Base-by-base conservation (phyloP, 2,329 filamentous ascomycete species). In the Gnomoniopsis smithogilvyi region DNA sequence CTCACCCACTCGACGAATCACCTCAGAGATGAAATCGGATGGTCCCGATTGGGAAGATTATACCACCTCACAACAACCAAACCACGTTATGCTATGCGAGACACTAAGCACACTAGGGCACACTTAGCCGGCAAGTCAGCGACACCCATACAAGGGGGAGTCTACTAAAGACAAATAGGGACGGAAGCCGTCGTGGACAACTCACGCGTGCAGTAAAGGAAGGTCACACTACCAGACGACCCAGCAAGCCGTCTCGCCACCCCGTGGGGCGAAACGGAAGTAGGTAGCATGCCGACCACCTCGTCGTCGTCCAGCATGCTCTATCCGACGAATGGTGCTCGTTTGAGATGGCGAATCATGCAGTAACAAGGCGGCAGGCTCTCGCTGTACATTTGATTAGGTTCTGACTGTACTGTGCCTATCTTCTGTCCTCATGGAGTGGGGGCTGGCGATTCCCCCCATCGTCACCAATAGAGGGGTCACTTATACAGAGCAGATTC, bases 171-270 rank as follows among this genome's bases (percentile, higher is more conserved):
- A 48, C 59, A 58, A 61, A 61, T 61, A 54, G 59, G 59, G 56
- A 33, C 41, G 17, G 24, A 30, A 61, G 17, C 59, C 51, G 51
- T 43, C 50, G 54, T 38, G 33, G 54, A 62, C 62, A 64, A 60
- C 60, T 58, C 62, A 64, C 51, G 36, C 62, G 54, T 64, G 62
- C 62, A 64, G 61, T 51, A 15, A 48, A 53, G 51, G 59, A 54
- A 56, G 59, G 62, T 64, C 62, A 64, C 62, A 64, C 53, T 63
- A 62, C 58, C 57, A 60, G 52, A 59, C 43, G 55, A 57, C 36
- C 51, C 58, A 63, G 62, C 51, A 58, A 51, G 51, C 47, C 51
- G 56, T 51, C 59, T 56, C 59, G 58, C 59, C 51, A 43, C 59
- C 46, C 36, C 26, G 10, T 33, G 15, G 14, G 38, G 4, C 6